phyloP scores from a whole-genome alignment of 768 basidiomycete species.

The Russula brevipes region DNA sequence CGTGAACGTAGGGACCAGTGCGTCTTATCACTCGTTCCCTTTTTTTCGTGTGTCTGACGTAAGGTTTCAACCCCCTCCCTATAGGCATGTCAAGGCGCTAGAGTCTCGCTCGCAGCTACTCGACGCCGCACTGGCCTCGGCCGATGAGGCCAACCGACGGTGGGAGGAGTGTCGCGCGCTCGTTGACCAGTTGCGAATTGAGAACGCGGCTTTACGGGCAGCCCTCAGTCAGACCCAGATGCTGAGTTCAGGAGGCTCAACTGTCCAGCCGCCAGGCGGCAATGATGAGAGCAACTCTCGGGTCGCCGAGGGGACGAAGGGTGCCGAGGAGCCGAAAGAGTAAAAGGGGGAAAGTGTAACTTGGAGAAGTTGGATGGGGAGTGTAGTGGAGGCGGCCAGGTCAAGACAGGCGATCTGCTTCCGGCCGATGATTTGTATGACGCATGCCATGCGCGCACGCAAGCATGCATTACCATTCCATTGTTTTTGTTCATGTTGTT shows the following conservation, averaged over 20 bases:
- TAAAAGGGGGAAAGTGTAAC: slow-evolving; percentile 3
- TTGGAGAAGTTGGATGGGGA: not conserved
- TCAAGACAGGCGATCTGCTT: slow-evolving; percentile 12
- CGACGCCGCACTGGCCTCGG: slow-evolving; percentile 79
- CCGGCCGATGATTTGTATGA: slow-evolving; percentile 18
- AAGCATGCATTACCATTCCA: slow-evolving; percentile 5
- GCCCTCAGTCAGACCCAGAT: slow-evolving; percentile 49
- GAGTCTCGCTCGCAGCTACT: slow-evolving; percentile 81
- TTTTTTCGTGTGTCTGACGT: not conserved
- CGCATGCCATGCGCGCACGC: not conserved
- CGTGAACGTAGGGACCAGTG: slow-evolving; percentile 86
- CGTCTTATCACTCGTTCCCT: slow-evolving; percentile 31
- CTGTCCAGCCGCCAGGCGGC: not conserved
- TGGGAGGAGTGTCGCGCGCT: slow-evolving; percentile 90
- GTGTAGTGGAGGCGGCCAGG: not conserved
- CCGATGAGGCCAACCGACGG: slow-evolving; percentile 82
- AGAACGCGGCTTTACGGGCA: slow-evolving; percentile 73
- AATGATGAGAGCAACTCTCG: slow-evolving; percentile 11
- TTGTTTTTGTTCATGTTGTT: not conserved
- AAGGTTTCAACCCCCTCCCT: not conserved
- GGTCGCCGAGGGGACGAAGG: not conserved
- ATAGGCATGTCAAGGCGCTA: slow-evolving; percentile 80
- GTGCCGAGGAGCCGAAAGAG: slow-evolving; percentile 19
- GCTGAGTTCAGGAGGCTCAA: slow-evolving; percentile 11
- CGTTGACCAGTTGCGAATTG: slow-evolving; percentile 81